Base-by-base conservation (phyloP, 352 stramenopile species). In the Pelagophyceae sp. region DNA sequence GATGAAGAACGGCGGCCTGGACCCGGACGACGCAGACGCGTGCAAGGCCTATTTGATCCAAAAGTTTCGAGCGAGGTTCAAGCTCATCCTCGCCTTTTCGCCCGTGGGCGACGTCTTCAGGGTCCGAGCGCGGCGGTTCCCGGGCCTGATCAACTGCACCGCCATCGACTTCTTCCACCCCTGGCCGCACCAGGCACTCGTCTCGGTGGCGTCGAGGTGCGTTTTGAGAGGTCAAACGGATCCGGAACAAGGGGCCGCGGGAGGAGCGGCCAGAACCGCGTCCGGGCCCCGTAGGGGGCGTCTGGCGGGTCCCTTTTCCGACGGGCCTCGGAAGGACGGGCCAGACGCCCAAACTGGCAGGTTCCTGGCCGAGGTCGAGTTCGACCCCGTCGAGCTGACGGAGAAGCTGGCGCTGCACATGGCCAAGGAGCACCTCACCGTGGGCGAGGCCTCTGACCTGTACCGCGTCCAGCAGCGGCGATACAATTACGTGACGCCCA, bases 401-500 rank as follows among this genome's bases (percentile, higher is more conserved):
- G 85, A 87, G 37, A 95, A 84, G 78, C 86, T 99, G 20, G 92
- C 95, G 1, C 91, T 98, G 51, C 94, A 98, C 81, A 98, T 98
- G 94, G 93, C 95, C 0, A 91, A 98, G 72, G 94, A 98, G 72
- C 94, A 98, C 84, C 93, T 98, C 80, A 96, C 90, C 15, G 95
- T 99, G 61, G 96, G 90, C 0, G 91, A 97, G 76, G 96, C 96
- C 86, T 96, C 90, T 40, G 91, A 93, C 72, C 89, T 90, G 79
- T 99, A 98, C 87, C 91, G 96, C 76, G 90, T 97, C 78, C 96
- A 91, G 6, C 93, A 98, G 80, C 86, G 93, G 0, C 88, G 95
- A 11, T 98, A 97, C 90, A 98, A 98, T 83, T 98, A 99, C 82
- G 94, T 98, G 72, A 98, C 95, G 58, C 95, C 95, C 6, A 98